These are phyloP conservation scores for Retiboletus flavoniger DNA, from an alignment of 1,284 basidiomycete species.

Conservation along the genomic window DNA sequence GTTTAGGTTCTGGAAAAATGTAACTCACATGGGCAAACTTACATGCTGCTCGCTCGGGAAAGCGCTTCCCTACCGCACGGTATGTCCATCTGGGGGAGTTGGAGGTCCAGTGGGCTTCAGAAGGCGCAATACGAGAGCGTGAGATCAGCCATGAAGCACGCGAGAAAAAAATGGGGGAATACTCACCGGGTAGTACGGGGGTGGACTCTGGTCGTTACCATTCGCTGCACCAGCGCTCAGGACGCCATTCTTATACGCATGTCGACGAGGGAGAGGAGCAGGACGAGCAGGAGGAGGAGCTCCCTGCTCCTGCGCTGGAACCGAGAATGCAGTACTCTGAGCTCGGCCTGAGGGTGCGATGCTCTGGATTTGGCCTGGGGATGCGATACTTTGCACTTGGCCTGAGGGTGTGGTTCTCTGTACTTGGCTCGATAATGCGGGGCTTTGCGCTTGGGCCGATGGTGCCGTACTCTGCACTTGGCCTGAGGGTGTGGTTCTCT, in stretches of 20 bases:
- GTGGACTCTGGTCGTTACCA: slow-evolving; percentile 16
- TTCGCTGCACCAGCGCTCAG: neutral
- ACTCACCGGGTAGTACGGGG: slow-evolving; percentile 27
- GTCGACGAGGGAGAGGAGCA: neutral
- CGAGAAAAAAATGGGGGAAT: neutral
- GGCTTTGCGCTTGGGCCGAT: neutral
- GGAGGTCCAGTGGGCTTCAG: slow-evolving; percentile 11
- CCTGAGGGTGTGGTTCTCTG: neutral
- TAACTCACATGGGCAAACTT: neutral
- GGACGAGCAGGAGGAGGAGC: neutral
- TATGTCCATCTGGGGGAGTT: slow-evolving; percentile 2
- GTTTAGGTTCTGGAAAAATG: slow-evolving; percentile 2
- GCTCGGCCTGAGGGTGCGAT: neutral
- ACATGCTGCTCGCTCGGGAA: neutral
- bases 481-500: neutral
- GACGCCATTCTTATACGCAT: neutral
- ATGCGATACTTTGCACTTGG: neutral
- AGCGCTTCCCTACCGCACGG: neutral
- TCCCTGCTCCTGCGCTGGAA: neutral
- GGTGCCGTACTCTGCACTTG: neutral
- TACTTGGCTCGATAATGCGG: neutral
- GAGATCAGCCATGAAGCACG: neutral
- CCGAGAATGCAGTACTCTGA: neutral
- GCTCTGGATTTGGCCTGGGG: neutral
- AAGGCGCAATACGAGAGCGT: neutral